These are phyloP conservation scores for Claviceps sp. DNA, from an alignment of 2,329 filamentous ascomycete genomes.

Conservation along the genomic window DNA sequence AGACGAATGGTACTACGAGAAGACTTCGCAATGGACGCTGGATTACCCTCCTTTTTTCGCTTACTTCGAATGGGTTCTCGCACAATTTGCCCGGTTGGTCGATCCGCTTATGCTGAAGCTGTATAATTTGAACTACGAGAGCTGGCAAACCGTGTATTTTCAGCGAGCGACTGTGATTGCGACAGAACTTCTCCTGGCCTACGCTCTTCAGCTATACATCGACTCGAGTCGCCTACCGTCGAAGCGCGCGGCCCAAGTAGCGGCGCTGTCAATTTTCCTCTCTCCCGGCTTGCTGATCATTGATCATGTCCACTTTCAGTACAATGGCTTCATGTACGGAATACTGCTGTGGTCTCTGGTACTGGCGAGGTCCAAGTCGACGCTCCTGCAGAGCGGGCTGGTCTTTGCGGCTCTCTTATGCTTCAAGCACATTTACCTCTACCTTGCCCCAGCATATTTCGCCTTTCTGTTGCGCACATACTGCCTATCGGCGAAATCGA, in stretches of 20 bases:
- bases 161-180: slow-evolving; percentile 79
- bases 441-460: slow-evolving; percentile 91
- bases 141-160: slow-evolving; percentile 89
- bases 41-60: slow-evolving; percentile 98
- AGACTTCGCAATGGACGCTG: slow-evolving; percentile 97
- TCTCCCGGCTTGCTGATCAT: slow-evolving; percentile 93
- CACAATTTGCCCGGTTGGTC: slow-evolving; percentile 61
- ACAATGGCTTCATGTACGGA: slow-evolving; percentile 95
- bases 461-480: slow-evolving; percentile 83
- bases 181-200: slow-evolving; percentile 73
- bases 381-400: slow-evolving; percentile 64
- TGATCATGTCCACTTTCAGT: slow-evolving; percentile 97
- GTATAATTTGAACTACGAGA: slow-evolving; percentile 71
- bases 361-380: slow-evolving; percentile 61
- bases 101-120: slow-evolving; percentile 76
- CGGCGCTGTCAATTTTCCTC: slow-evolving; percentile 76
- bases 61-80: slow-evolving; percentile 88
- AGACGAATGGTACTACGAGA: slow-evolving; percentile 90
- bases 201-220: slow-evolving; percentile 70
- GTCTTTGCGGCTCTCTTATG: slow-evolving; percentile 77
- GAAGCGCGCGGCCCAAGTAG: slow-evolving; percentile 71
- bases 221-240: slow-evolving; percentile 51
- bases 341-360: slow-evolving; percentile 78
- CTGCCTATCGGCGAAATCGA: slow-evolving; percentile 65
- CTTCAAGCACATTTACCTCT: slow-evolving; percentile 97